Percentiles rank a stretch among this genome's conserved stretches.
phyloP scores from a whole-genome alignment of 2,329 filamentous ascomycete genomes.

The Fusarium sp. region DNA sequence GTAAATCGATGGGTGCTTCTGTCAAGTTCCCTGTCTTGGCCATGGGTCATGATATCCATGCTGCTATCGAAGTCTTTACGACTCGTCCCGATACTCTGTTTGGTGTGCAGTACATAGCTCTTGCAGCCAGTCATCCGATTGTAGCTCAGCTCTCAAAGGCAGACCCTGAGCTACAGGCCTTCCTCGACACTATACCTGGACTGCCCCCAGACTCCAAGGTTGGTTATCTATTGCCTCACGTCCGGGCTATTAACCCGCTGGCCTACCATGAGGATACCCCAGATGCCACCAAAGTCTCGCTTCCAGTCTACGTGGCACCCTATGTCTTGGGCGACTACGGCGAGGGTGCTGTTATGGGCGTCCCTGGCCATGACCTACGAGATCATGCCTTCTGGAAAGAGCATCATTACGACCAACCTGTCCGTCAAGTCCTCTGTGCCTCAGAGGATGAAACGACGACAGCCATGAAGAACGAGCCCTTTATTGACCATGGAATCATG shows the following conservation, averaged over 20 bases:
- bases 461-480: slow-evolving; percentile 62
- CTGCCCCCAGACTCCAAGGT: slow-evolving; percentile 67
- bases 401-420: slow-evolving; percentile 69
- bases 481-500: slow-evolving; percentile 74
- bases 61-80: slow-evolving; percentile 79
- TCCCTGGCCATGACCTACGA: slow-evolving; percentile 83
- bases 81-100: slow-evolving; percentile 89
- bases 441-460: slow-evolving; percentile 60
- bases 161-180: slow-evolving; percentile 72
- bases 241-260: slow-evolving; percentile 74
- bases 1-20: slow-evolving; percentile 78
- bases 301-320: slow-evolving; percentile 84
- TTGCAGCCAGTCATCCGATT: slow-evolving; percentile 78
- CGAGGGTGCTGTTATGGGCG: slow-evolving; percentile 90
- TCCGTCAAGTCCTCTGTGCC: slow-evolving; percentile 71
- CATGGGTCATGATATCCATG: slow-evolving; percentile 51
- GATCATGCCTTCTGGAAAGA: slow-evolving; percentile 84
- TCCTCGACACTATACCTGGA: slow-evolving; percentile 71
- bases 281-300: slow-evolving; percentile 61
- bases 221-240: slow-evolving; percentile 73
- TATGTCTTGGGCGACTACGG: slow-evolving; percentile 90
- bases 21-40: slow-evolving; percentile 75
- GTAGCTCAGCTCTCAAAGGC: slow-evolving; percentile 69
- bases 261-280: slow-evolving; percentile 63
- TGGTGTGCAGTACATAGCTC: slow-evolving; percentile 85